phyloP scores from a whole-genome alignment of 352 stramenopile genomes.

The Phytophthora europaea region DNA sequence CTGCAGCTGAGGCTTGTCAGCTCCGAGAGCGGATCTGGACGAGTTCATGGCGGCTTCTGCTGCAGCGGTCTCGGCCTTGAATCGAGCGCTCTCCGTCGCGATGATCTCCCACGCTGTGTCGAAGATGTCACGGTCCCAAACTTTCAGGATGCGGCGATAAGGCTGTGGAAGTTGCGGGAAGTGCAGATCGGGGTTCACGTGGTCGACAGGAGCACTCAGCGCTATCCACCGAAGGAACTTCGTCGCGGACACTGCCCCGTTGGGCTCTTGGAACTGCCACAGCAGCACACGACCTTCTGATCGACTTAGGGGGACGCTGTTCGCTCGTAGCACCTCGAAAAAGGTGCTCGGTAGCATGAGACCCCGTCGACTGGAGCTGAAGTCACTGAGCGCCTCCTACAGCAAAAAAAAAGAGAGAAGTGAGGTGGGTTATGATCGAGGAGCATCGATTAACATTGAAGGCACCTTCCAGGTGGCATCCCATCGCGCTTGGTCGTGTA shows the following conservation, averaged over 20 bases:
- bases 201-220: slow-evolving; percentile 56
- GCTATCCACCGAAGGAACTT: slow-evolving; percentile 73
- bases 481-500: slow-evolving; percentile 53
- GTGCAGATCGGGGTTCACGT: slow-evolving; percentile 69
- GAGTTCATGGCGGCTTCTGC: background rate
- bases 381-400: slow-evolving; percentile 47
- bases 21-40: slow-evolving; percentile 6
- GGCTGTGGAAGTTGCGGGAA: slow-evolving; percentile 76
- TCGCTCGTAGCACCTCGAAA: slow-evolving; percentile 59
- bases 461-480: slow-evolving; percentile 47
- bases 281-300: slow-evolving; percentile 40
- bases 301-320: slow-evolving; percentile 48
- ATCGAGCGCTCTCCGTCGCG: slow-evolving; percentile 48
- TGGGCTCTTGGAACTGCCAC: slow-evolving; percentile 57
- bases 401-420: background rate
- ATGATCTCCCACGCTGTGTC: slow-evolving; percentile 66
- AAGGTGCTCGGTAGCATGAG: slow-evolving; percentile 54
- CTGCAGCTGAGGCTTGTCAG: slow-evolving; percentile 8
- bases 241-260: slow-evolving; percentile 40
- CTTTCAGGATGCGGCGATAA: slow-evolving; percentile 70
- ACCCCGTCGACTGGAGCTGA: slow-evolving; percentile 38
- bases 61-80: slow-evolving; percentile 43
- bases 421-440: slow-evolving; percentile 4
- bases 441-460: background rate
- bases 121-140: slow-evolving; percentile 71